Base-by-base conservation (phyloP, 768 basidiomycete species). In the Xerocomellus intermedius region DNA sequence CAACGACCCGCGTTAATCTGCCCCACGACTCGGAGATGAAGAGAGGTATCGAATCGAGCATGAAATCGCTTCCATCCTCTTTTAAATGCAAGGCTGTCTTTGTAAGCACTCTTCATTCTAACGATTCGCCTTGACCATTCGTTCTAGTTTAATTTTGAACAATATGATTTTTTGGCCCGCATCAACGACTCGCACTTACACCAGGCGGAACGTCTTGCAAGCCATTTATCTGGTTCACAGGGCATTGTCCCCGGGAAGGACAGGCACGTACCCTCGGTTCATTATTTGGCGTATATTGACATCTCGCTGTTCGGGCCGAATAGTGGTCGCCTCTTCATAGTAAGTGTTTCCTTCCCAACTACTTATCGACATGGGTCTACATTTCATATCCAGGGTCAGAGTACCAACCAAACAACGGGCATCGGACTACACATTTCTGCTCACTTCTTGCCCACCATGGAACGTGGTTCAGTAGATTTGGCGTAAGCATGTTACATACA, bases 401-500 rank as follows among this genome's bases (percentile, higher is more conserved):
- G 91, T 17, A 96, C 93, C 2, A 85, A 79, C 7, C 95, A 98
- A 70, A 95, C 92, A 2, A 96, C 95, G 0, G 95, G 95, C 17
- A 72, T 84, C 14, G 77, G 76, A 2, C 74, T 79, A 0, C 82
- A 86, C 50, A 71, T 89, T 53, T 77, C 92, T 3, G 85, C 89
- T 9, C 79, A 94, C 6, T 97, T 97, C 67, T 94, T 98, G 47
- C 91, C 94, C 9, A 97, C 96, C 0, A 92, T 98, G 7, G 96
- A 98, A 70, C 82, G 96, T 60, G 93, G 97, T 70, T 86, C 89
- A 0, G 87, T 96, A 49, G 94, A 92, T 72, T 75, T 95, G 33
- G 85, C 91, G 87, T 91, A 65, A 71, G 85, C 32, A 52, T 52
- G 19, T 37, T 24, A 35, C 36, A 24, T 42, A 46, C 24, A 26